Base-by-base conservation (phyloP, 192 early-diverging fungal genomes). In the Podila verticillata region DNA sequence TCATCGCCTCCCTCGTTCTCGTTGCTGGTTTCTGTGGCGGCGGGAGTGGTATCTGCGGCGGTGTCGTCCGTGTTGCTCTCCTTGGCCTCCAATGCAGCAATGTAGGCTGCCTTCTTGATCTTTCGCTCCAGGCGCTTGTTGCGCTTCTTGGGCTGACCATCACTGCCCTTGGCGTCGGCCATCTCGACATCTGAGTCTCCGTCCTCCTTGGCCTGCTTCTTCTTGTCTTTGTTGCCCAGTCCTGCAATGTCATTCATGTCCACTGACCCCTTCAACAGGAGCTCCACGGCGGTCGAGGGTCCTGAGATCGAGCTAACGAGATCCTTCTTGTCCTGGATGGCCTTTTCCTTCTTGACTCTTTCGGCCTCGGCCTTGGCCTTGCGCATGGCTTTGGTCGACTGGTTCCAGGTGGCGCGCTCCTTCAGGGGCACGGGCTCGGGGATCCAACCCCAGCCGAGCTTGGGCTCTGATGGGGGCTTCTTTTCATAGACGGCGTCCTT, bases 71-170 rank as follows among this genome's bases (percentile, higher is more conserved):
- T 54, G 29, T 31, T 20, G 26, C 13, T 30, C 8, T 69, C 47
- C 28, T 51, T 63, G 17, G 77, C 71, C 35, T 80, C 77, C 13
- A 80, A 12, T 10, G 77, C 77, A 54, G 66, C 66, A 54, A 80
- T 72, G 68, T 68, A 80, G 5, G 77, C 77, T 30, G 77, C 77
- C 30, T 39, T 66, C 61, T 80, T 80, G 48, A 80, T 80, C 66
- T 80, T 80, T 34, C 77, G 24, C 17, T 80, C 77, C 66, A 80
- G 35, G 2, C 77, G 77, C 70, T 80, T 80, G 66, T 80, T 80
- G 7, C 77, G 34, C 66, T 80, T 80, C 66, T 80, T 80, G 31
- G 64, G 44, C 19, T 26, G 28, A 20, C 24, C 49, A 4, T 29
- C 58, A 8, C 12, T n/a, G 7, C 29, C 63, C 47, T 60, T 35